phyloP scores from a whole-genome alignment of 768 basidiomycete species.

The Boletellus ananas region DNA sequence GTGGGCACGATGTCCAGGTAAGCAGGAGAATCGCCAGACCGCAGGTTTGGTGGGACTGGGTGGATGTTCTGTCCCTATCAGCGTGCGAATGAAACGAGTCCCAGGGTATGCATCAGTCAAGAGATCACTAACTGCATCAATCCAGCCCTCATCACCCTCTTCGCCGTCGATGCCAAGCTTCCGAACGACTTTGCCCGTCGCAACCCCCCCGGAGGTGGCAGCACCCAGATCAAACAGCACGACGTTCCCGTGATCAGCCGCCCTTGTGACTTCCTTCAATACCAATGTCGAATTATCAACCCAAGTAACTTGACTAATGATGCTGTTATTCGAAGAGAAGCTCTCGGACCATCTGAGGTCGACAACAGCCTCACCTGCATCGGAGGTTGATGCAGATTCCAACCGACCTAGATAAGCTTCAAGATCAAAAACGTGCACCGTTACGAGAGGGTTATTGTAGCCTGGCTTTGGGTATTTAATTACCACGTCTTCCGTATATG shows the following conservation, averaged over 20 bases:
- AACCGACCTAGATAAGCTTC: conserved; percentile 43
- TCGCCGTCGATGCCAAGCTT: conserved; percentile 80
- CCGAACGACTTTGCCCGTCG: conserved; percentile 58
- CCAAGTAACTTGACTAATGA: conserved; percentile 86
- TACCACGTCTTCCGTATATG: conserved; percentile 63
- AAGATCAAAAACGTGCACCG: conserved; percentile 80
- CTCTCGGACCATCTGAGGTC: conserved; percentile 66
- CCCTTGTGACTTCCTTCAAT: conserved; percentile 83
- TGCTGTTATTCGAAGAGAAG: conserved; percentile 54
- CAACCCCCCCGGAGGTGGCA: conserved; percentile 24
- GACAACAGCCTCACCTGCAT: conserved; percentile 42
- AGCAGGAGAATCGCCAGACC: conserved; percentile 46
- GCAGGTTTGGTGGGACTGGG: conserved; percentile 47
- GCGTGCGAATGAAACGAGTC: conserved; percentile 13
- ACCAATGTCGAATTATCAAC: conserved; percentile 70
- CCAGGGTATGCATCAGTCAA: conserved; percentile 2
- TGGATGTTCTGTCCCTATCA: conserved; percentile 60
- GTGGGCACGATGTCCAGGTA: conserved; percentile 92
- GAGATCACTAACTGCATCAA: conserved; percentile 63
- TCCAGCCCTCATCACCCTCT: conserved; percentile 92
- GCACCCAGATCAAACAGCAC: conserved; percentile 63
- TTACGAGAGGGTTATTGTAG: conserved; percentile 82
- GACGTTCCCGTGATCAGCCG: conserved; percentile 76
- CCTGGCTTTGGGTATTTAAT: conserved; percentile 90
- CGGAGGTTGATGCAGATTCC: conserved; percentile 24